Percentiles rank a stretch among this genome's conserved stretches.
phyloP scores from a whole-genome alignment of 2,329 filamentous ascomycete genomes.

The Mycosphaerelloides madeirae region DNA sequence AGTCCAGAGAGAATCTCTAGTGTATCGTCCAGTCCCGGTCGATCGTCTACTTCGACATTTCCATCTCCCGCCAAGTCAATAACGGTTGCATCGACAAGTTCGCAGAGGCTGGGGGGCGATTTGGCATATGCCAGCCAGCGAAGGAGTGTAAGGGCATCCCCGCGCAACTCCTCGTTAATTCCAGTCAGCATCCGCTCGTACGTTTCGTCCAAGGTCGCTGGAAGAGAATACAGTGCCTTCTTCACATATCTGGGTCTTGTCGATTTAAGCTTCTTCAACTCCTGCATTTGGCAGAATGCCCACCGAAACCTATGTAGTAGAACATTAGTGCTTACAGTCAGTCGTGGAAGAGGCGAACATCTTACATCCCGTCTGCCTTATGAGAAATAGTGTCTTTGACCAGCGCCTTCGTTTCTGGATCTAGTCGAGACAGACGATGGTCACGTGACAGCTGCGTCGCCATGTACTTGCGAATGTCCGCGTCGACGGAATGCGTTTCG shows the following conservation, averaged over 20 bases:
- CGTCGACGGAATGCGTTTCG: slow-evolving; percentile 6
- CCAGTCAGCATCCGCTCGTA: slow-evolving; percentile 23
- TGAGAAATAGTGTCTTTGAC: slow-evolving; percentile 19
- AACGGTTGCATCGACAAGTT: slow-evolving; percentile 21
- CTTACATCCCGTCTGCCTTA: slow-evolving; percentile 26
- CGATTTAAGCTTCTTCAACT: slow-evolving; percentile 19
- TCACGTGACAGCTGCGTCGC: slow-evolving; percentile 15
- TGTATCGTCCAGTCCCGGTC: slow-evolving; percentile 6
- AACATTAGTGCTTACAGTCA: neutral
- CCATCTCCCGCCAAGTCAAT: slow-evolving; percentile 12
- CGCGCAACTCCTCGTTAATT: slow-evolving; percentile 11
- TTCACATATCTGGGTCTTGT: slow-evolving; percentile 15
- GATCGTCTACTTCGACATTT: slow-evolving; percentile 8
- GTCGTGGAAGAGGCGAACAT: neutral
- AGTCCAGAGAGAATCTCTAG: slow-evolving; percentile 16
- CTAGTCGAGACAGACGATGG: slow-evolving; percentile 10
- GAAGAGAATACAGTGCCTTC: slow-evolving; percentile 16
- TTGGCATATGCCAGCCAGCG: slow-evolving; percentile 20
- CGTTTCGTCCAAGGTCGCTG: slow-evolving; percentile 23
- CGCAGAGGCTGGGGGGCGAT: slow-evolving; percentile 13
- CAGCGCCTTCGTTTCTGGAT: slow-evolving; percentile 6
- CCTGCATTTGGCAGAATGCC: slow-evolving; percentile 25
- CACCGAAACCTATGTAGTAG: slow-evolving; percentile 25
- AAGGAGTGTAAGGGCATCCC: slow-evolving; percentile 16
- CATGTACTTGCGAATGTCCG: slow-evolving; percentile 18